These are phyloP conservation scores for Gossypium bickii DNA, from an alignment of 345 rosid species.

Conservation along the genomic window DNA sequence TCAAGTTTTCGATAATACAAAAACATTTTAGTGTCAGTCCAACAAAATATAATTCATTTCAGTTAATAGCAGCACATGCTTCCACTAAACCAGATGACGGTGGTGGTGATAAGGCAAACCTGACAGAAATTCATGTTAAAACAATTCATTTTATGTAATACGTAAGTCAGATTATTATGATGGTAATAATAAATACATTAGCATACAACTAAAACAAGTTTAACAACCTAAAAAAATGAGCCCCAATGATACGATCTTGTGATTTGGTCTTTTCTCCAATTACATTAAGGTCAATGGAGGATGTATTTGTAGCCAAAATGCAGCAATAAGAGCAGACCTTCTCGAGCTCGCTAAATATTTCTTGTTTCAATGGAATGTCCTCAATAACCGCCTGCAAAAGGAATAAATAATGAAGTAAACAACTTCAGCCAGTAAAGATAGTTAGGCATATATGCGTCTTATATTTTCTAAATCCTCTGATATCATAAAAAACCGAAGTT, in stretches of 20 bases:
- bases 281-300: constrained; percentile 68
- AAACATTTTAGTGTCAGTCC: neutral
- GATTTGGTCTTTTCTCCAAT: constrained; percentile 78
- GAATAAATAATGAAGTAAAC: neutral
- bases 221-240: constrained; percentile 88
- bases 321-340: constrained; percentile 73
- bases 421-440: neutral
- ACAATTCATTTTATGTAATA: neutral
- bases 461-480: neutral
- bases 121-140: neutral
- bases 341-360: constrained; percentile 74
- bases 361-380: constrained; percentile 74
- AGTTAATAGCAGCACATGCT: neutral
- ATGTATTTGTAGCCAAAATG: constrained; percentile 90
- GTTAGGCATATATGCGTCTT: neutral
- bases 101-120: neutral
- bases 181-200: neutral
- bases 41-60: neutral
- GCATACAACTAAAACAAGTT: neutral
- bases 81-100: neutral
- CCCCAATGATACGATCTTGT: constrained; percentile 85
- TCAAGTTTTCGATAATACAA: neutral
- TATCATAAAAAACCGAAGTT: neutral
- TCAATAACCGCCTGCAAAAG: constrained; percentile 86
- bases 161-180: neutral